Evolutionary conservation across 1,139 yeast genomes (phyloP).

Genomic region (Hansenula sp.): DNA sequence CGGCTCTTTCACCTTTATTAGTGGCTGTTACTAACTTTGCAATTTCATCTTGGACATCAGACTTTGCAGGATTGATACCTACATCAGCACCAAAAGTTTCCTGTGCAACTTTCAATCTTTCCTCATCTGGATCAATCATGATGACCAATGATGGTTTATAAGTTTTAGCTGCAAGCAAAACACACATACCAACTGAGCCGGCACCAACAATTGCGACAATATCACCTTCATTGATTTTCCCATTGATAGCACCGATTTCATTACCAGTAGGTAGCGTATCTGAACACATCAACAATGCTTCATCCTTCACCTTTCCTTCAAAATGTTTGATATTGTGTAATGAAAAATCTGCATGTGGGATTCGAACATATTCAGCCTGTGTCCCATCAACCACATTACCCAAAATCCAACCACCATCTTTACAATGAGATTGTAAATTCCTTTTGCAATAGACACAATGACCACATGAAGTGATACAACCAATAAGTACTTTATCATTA

Average conservation of each 20-base stretch:
- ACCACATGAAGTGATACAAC: conserved; percentile 48
- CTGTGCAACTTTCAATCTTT: conserved; percentile 36
- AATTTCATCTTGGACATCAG: conserved; percentile 26
- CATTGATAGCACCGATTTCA: conserved; percentile 39
- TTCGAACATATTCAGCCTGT: conserved; percentile 41
- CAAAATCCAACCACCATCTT: conserved; percentile 40
- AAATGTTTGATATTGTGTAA: conserved; percentile 28
- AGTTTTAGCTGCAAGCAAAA: conserved; percentile 34
- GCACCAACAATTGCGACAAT: conserved; percentile 43
- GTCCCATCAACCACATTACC: conserved; percentile 40
- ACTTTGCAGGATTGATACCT: conserved; percentile 32
- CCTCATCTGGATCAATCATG: conserved; percentile 39
- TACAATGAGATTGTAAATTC: conserved; percentile 37
- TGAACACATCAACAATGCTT: conserved; percentile 35
- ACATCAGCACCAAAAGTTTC: conserved; percentile 38
- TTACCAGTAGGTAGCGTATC: conserved; percentile 44
- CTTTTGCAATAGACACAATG: conserved; percentile 45
- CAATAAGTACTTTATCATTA: conserved; percentile 43
- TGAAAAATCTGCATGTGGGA: conserved; percentile 39
- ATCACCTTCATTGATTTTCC: conserved; percentile 35
- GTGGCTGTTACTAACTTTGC: conserved; percentile 20
- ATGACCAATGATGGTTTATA: conserved; percentile 34
- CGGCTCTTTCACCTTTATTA: conserved; percentile 19
- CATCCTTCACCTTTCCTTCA: conserved; percentile 27
- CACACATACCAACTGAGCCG: conserved; percentile 45